Evolutionary conservation across 768 basidiomycete species (phyloP), one percentile per base, ranked within the genome.

Genomic region (Kwoniella sp.): DNA sequence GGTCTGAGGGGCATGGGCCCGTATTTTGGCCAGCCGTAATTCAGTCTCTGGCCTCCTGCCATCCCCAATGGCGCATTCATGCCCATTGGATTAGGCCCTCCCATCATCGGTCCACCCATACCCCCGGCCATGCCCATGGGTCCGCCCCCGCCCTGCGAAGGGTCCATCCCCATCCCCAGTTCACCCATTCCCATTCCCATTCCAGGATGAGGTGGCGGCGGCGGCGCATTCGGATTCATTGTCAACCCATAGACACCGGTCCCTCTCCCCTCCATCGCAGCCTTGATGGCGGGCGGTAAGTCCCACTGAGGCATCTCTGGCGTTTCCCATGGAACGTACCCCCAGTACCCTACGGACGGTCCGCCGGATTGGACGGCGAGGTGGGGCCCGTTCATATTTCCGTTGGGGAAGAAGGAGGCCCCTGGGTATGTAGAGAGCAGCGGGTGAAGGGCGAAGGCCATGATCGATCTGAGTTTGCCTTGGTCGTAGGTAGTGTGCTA

Each of bases 21-120:
- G 67, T 75, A 77, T 52, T 71, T 77, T 12, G 76, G 76, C 76
- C 76, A 77, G 15, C 76, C 76, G 66, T 77, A 77, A 65, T 77
- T 71, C 31, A 73, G 70, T 12, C 68, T 67, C 55, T 61, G 60
- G 50, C 67, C 58, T 28, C 61, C 53, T 55, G 58, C 68, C 63
- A 20, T 45, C 4, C 41, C 41, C 41, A 45, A 11, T n/a, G n/a
- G n/a, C n/a, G n/a, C n/a, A n/a, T n/a, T n/a, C n/a, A n/a, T n/a
- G 7, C 34, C 34, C 41, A 45, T 45, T 17, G 41, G n/a, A n/a
- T n/a, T n/a, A n/a, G n/a, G 41, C 20, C 41, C 41, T 3, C 11
- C 41, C 41, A 45, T 45, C 34, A 34, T 34, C 5, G 34, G 34
- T 34, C 34, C 34, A 34, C 34, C 34, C 34, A 34, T 5, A 9